A percentile compares a stretch with the other conserved stretches of the same genome.
Evolutionary conservation across 2,329 filamentous ascomycete species (phyloP).

Genomic region (Microsporum canis): DNA sequence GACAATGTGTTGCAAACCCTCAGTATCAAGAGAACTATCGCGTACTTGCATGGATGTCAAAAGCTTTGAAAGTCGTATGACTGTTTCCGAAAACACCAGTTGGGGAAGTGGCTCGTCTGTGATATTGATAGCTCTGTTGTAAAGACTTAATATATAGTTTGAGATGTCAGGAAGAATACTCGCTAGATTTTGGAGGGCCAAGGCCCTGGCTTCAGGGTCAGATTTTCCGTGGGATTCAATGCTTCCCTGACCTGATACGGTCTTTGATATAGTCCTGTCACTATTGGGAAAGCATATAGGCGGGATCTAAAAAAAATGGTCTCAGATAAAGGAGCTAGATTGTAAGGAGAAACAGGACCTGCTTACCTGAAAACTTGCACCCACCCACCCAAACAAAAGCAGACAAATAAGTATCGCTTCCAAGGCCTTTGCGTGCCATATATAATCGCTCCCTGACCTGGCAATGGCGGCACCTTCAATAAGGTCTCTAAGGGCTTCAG

Average conservation of each 20-base stretch:
- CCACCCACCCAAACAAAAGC: slow-evolving; percentile 72
- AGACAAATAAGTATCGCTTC: slow-evolving; percentile 78
- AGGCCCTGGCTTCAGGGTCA: slow-evolving; percentile 37
- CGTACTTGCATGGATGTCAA: slow-evolving; percentile 41
- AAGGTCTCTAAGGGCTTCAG: slow-evolving; percentile 73
- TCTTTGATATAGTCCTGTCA: slow-evolving; percentile 38
- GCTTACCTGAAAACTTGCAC: slow-evolving; percentile 56
- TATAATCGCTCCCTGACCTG: slow-evolving; percentile 70
- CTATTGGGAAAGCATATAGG: slow-evolving; percentile 41
- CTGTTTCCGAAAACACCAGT: slow-evolving; percentile 45
- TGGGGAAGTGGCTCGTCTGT: slow-evolving; percentile 43
- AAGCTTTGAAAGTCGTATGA: slow-evolving; percentile 44
- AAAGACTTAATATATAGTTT: slow-evolving; percentile 46
- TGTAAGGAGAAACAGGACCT: background rate
- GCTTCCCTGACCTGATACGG: slow-evolving; percentile 29
- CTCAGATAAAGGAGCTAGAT: background rate
- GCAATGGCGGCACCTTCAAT: slow-evolving; percentile 67
- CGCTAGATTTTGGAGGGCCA: slow-evolving; percentile 41
- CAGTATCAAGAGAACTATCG: slow-evolving; percentile 41
- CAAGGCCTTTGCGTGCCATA: slow-evolving; percentile 96
- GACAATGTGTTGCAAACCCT: slow-evolving; percentile 50
- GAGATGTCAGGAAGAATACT: slow-evolving; percentile 45
- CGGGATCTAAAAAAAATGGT: slow-evolving; percentile 36
- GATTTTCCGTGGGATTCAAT: slow-evolving; percentile 31
- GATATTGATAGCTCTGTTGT: slow-evolving; percentile 42